Conservation (phyloP, 441 rosid genomes). For the Lepidium campestre region DNA sequence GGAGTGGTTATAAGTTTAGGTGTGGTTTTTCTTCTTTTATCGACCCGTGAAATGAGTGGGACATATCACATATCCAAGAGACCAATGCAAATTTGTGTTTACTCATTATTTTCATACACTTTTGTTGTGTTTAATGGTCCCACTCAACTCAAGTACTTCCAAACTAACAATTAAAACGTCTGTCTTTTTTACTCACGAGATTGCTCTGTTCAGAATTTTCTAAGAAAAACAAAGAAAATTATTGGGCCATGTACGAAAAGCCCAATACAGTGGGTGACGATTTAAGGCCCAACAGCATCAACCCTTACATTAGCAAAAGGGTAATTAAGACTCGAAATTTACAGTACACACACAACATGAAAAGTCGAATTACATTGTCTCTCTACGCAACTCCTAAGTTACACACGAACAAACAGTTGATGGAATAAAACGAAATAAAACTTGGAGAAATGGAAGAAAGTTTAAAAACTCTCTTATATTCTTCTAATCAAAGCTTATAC, state of each 20-base stretch:
- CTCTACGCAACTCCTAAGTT: neutral
- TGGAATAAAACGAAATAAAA: neutral
- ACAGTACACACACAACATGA: neutral
- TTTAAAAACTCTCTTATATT: neutral
- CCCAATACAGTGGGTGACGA: too few species aligned
- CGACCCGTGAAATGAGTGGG: slow-evolving; percentile 14
- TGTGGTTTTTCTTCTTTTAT: neutral
- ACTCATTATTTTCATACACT: neutral
- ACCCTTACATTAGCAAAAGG: neutral
- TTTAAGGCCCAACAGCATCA: neutral
- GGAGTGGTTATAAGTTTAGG: slow-evolving; percentile 14
- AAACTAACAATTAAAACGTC: neutral
- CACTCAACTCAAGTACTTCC: neutral
- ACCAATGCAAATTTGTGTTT: neutral
- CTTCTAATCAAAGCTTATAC: neutral
- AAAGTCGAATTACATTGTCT: slow-evolving; percentile 9
- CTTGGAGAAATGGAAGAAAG: neutral
- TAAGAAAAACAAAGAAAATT: too few species aligned
- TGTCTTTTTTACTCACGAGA: slow-evolving; percentile 9
- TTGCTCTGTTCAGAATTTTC: neutral
- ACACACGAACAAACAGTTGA: neutral
- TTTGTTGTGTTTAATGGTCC: neutral
- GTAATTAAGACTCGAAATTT: neutral
- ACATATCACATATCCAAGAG: neutral
- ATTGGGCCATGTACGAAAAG: too few species aligned